Evolutionary conservation across 108 stramenopile species (phyloP).

Genomic region (Seminavis robusta): DNA sequence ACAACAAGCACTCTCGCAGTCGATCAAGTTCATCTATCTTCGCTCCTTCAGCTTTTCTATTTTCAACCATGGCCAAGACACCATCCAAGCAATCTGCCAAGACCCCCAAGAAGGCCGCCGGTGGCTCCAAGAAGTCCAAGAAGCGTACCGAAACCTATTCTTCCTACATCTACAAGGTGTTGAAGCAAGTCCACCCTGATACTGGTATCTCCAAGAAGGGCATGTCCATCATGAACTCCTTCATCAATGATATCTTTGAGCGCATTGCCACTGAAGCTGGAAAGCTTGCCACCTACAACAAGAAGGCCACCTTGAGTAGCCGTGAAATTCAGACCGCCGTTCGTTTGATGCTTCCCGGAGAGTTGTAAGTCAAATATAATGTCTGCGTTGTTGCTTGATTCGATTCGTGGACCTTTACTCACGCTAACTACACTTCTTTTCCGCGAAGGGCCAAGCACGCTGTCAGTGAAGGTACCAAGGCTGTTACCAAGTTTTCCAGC

Average conservation of each 20-base stretch:
- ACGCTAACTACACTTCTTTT: too few species aligned
- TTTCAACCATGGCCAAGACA: slow-evolving; percentile 64
- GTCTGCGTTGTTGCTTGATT: too few species aligned
- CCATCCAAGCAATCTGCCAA: slow-evolving; percentile 69
- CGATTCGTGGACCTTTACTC: too few species aligned
- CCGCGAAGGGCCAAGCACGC: slow-evolving; percentile 95
- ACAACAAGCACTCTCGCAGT: not conserved
- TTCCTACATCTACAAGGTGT: slow-evolving; percentile 93
- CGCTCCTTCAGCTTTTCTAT: slow-evolving; percentile 7
- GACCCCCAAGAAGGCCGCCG: slow-evolving; percentile 51
- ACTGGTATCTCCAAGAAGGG: slow-evolving; percentile 94
- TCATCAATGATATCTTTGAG: slow-evolving; percentile 94
- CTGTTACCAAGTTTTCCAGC: slow-evolving; percentile 40
- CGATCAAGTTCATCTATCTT: not conserved
- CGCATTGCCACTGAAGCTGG: slow-evolving; percentile 88
- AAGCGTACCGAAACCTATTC: slow-evolving; percentile 85
- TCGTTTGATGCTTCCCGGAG: slow-evolving; percentile 90
- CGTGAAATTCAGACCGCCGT: slow-evolving; percentile 95
- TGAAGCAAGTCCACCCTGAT: slow-evolving; percentile 87
- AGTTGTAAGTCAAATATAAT: too few species aligned
- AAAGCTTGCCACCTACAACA: slow-evolving; percentile 89
- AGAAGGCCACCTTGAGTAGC: slow-evolving; percentile 88
- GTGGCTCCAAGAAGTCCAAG: slow-evolving; percentile 40
- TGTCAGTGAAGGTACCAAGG: slow-evolving; percentile 72
- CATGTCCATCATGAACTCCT: slow-evolving; percentile 95